A percentile compares a stretch with the other conserved stretches of the same genome.
These are phyloP conservation scores for Saccharomycopsis sp. DNA, from an alignment of 805 yeast species.

Conservation along the genomic window DNA sequence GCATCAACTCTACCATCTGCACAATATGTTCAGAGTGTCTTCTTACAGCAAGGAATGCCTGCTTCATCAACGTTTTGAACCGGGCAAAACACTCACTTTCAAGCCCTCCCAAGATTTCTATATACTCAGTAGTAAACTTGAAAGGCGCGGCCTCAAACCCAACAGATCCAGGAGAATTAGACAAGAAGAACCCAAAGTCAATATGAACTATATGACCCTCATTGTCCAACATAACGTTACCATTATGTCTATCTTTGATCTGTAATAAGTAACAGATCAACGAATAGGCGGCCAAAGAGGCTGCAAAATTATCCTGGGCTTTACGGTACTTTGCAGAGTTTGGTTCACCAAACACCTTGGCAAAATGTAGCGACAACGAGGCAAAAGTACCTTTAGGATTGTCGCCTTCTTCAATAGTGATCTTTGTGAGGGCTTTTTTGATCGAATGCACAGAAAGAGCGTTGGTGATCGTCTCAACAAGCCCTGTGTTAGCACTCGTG, in stretches of 20 bases:
- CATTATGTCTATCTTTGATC: constrained; percentile 94
- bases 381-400: constrained; percentile 67
- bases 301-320: constrained; percentile 82
- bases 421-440: constrained; percentile 81
- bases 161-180: constrained; percentile 94
- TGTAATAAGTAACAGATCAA: constrained; percentile 84
- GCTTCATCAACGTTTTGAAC: constrained; percentile 59
- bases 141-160: constrained; percentile 98
- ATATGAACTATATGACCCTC: constrained; percentile 95
- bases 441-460: constrained; percentile 92
- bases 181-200: constrained; percentile 88
- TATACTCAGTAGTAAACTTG: constrained; percentile 83
- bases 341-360: constrained; percentile 64
- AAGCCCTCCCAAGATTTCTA: constrained; percentile 79
- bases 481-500: constrained; percentile 84
- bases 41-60: constrained; percentile 69
- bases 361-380: constrained; percentile 72
- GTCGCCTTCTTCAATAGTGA: constrained; percentile 58
- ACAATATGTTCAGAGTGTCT: constrained; percentile 68
- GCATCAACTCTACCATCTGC: constrained; percentile 89
- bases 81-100: constrained; percentile 52
- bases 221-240: constrained; percentile 92
- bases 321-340: constrained; percentile 47
- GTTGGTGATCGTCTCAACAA: constrained; percentile 93
- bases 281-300: constrained; percentile 86